A percentile compares a stretch with the other conserved stretches of the same genome.
Evolutionary conservation across 2,329 filamentous ascomycete genomes (phyloP).

Genomic region (Colletotrichum destructivum): DNA sequence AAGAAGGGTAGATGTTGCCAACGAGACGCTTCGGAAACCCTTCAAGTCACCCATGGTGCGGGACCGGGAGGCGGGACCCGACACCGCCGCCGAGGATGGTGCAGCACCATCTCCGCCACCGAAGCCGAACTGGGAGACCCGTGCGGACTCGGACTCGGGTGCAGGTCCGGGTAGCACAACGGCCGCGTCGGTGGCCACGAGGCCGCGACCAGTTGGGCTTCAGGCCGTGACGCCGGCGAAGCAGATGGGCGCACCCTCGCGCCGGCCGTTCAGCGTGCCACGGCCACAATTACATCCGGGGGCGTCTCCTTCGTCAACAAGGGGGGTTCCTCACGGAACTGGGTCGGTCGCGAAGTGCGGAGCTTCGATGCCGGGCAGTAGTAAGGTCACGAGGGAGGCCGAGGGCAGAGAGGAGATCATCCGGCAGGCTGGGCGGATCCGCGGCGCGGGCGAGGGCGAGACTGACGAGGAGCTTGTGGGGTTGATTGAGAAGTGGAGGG

Average conservation of each 20-base stretch:
- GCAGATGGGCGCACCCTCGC: constrained; percentile 22
- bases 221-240: constrained; percentile 3
- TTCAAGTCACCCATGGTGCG: constrained; percentile 41
- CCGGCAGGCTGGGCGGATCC: constrained; percentile 34
- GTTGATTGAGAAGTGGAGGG: constrained; percentile 42
- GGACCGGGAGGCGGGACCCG: neutral
- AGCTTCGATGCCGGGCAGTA: neutral
- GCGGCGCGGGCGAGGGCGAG: constrained; percentile 3
- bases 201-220: neutral
- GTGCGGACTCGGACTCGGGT: neutral
- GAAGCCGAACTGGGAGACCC: neutral
- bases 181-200: neutral
- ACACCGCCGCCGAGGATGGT: neutral
- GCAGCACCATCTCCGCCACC: neutral
- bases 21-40: constrained; percentile 41
- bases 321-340: neutral
- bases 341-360: neutral
- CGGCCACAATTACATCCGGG: constrained; percentile 4
- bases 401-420: constrained; percentile 38
- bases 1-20: constrained; percentile 40
- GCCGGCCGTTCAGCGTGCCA: constrained; percentile 31
- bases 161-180: neutral
- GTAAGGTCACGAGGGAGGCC: constrained; percentile 15
- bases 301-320: constrained; percentile 6
- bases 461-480: constrained; percentile 31